A percentile compares a stretch with the other conserved stretches of the same genome.
Evolutionary conservation across 75 land plant genomes (phyloP).

Genomic region (Cryptomeria japonica): DNA sequence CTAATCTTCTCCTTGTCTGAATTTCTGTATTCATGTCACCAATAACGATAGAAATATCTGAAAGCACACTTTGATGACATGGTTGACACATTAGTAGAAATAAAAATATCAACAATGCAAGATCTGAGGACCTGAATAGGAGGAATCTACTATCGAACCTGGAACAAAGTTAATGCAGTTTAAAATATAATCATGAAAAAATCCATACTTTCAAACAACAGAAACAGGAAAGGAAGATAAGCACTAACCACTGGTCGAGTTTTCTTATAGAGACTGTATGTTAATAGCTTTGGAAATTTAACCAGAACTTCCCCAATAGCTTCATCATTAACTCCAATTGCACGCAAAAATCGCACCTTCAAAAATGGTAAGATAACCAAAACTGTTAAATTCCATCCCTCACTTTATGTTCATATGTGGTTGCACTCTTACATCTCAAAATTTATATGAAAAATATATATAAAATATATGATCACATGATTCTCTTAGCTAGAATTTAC

Average conservation of each 20-base stretch:
- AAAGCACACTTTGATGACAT: background rate
- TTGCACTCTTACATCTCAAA: background rate
- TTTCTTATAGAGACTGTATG: constrained; percentile 87
- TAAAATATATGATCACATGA: background rate
- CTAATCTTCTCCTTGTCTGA: too few species aligned
- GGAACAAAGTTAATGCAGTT: background rate
- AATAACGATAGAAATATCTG: background rate
- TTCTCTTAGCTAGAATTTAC: background rate
- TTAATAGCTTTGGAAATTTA: constrained; percentile 81
- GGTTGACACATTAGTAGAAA: background rate
- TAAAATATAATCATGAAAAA: background rate
- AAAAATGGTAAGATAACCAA: constrained; percentile 9
- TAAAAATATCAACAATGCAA: background rate
- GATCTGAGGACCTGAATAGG: background rate
- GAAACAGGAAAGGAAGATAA: background rate
- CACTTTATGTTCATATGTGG: background rate
- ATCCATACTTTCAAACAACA: background rate
- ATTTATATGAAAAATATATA: background rate
- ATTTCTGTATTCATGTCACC: too few species aligned
- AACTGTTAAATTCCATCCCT: background rate
- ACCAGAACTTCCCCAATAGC: constrained; percentile 75
- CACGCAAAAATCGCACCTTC: constrained; percentile 85
- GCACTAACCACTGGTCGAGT: constrained; percentile 82
- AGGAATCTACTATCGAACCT: background rate
- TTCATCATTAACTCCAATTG: constrained; percentile 77